These are phyloP conservation scores for Fusarium nodosum DNA, from an alignment of 2,329 filamentous ascomycete species.

Conservation along the genomic window DNA sequence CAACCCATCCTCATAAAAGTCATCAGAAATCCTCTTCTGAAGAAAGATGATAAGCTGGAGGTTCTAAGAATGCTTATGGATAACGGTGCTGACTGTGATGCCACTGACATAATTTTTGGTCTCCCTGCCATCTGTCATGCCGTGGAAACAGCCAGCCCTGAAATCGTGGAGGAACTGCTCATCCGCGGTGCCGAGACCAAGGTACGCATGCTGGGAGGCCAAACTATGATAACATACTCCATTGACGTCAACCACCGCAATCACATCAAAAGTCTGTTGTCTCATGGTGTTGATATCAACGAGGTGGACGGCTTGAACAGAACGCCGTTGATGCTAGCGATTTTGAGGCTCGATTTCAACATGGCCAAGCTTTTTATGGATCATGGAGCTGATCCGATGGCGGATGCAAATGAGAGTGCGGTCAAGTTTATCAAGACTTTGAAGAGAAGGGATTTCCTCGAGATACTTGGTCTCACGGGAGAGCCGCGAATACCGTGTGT, in stretches of 20 bases:
- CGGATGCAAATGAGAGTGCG: not conserved
- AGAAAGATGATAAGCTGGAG: constrained; percentile 6
- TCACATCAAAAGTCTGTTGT: not conserved
- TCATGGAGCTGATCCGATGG: not conserved
- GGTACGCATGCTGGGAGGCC: constrained; percentile 12
- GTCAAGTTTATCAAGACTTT: constrained; percentile 20
- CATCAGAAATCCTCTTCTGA: constrained; percentile 7
- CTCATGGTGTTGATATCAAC: not conserved
- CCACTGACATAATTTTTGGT: not conserved
- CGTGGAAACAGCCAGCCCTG: constrained; percentile 4
- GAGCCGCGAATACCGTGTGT: rapidly evolving
- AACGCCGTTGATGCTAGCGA: constrained; percentile 3
- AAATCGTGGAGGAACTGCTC: constrained; percentile 4
- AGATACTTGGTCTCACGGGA: not conserved
- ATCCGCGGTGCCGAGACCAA: constrained; percentile 6
- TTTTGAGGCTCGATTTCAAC: constrained; percentile 14
- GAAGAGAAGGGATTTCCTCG: not conserved
- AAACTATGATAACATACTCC: constrained; percentile 18
- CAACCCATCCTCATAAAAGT: constrained; percentile 19
- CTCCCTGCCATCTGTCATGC: constrained; percentile 20
- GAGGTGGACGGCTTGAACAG: constrained; percentile 23
- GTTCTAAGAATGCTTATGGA: constrained; percentile 3
- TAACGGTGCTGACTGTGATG: not conserved
- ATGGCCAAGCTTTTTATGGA: constrained; percentile 10
- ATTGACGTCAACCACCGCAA: constrained; percentile 15